phyloP scores from a whole-genome alignment of 805 yeast species.

The Ogataea angusta region DNA sequence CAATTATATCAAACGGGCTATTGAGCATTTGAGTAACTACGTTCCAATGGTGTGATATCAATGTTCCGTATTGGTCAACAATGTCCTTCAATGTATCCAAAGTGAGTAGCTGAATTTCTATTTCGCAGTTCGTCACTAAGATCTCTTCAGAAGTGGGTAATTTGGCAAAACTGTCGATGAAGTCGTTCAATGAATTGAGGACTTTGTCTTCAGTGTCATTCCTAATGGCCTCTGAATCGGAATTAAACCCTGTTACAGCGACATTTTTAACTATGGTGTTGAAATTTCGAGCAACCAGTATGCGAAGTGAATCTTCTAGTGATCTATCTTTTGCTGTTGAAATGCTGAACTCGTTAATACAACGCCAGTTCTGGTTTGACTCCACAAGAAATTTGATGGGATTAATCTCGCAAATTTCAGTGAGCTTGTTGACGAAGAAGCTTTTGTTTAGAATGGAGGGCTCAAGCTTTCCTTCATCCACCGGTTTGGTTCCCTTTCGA shows the following conservation, averaged over 20 bases:
- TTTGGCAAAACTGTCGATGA: conserved; percentile 41
- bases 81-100: conserved; percentile 65
- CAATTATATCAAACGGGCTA: conserved; percentile 52
- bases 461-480: conserved; percentile 18
- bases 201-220: conserved; percentile 44
- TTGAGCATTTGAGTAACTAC: conserved; percentile 59
- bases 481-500: conserved; percentile 20
- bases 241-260: conserved; percentile 40
- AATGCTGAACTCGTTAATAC: conserved; percentile 45
- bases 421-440: conserved; percentile 52
- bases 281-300: conserved; percentile 48
- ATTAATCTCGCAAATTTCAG: conserved; percentile 50
- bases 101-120: conserved; percentile 61
- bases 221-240: conserved; percentile 11
- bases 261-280: conserved; percentile 45
- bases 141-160: conserved; percentile 40
- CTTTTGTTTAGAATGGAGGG: conserved; percentile 54
- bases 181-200: conserved; percentile 44
- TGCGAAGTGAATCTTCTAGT: conserved; percentile 42
- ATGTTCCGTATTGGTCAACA: conserved; percentile 74
- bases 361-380: conserved; percentile 45
- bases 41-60: conserved; percentile 62
- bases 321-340: conserved; percentile 43
- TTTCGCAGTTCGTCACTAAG: conserved; percentile 53
- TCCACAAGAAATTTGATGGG: conserved; percentile 46